Conservation (phyloP, 345 rosid genomes). For the Diplotaxis tenuifolia region DNA sequence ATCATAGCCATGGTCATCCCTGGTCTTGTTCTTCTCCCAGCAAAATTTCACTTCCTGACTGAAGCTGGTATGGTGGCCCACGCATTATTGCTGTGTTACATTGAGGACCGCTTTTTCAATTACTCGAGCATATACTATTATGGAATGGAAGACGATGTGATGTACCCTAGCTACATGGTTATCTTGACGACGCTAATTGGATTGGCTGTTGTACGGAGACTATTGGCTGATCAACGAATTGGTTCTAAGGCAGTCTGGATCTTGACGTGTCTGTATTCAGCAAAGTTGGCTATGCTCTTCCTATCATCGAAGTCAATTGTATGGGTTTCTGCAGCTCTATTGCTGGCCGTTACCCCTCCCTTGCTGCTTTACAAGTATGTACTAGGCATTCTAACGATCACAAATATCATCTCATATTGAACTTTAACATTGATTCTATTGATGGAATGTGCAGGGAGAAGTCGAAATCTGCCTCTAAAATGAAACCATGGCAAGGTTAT, state of each 20-base stretch:
- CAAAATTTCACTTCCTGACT: constrained; percentile 66
- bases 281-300: constrained; percentile 92
- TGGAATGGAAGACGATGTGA: constrained; percentile 92
- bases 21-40: constrained; percentile 90
- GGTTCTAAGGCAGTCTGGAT: constrained; percentile 88
- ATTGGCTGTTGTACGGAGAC: constrained; percentile 79
- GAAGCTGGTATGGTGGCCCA: constrained; percentile 82
- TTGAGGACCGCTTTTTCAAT: constrained; percentile 86
- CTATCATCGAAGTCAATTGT: constrained; percentile 79
- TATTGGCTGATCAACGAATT: constrained; percentile 68
- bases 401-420: constrained; percentile 1
- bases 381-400: constrained; percentile 2
- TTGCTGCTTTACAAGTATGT: constrained; percentile 87
- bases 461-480: constrained; percentile 74
- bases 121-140: constrained; percentile 85
- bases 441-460: constrained; percentile 64
- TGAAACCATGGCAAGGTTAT: constrained; percentile 99
- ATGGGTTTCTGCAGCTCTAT: constrained; percentile 80
- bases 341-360: constrained; percentile 89
- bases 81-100: constrained; percentile 70
- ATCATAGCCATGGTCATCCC: constrained; percentile 85
- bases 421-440: not conserved
- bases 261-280: constrained; percentile 81
- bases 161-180: constrained; percentile 99
- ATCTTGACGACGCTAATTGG: constrained; percentile 80